Percentiles rank a stretch among this genome's conserved stretches.
Conservation (phyloP, 163 green algal genomes). For the Prototheca cutis region DNA sequence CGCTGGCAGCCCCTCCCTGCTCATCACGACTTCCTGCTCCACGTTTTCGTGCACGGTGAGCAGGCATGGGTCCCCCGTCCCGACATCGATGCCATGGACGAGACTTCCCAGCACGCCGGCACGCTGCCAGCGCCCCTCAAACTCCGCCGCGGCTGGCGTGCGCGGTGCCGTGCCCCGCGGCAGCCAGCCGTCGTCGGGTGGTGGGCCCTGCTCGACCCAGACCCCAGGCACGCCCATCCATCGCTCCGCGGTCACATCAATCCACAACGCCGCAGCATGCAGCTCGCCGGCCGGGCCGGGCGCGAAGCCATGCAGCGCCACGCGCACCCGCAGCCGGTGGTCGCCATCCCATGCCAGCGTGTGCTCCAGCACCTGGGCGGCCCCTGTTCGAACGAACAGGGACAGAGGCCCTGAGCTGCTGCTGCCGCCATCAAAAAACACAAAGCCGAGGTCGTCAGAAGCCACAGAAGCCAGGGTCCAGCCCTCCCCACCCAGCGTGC, state of each 20-base stretch:
- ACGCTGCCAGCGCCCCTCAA: constrained; percentile 7
- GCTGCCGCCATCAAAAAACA: constrained; percentile 19
- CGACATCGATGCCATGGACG: constrained; percentile 5
- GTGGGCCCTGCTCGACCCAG: neutral
- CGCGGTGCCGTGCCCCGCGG: neutral
- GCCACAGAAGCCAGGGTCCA: neutral
- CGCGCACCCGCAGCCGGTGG: neutral
- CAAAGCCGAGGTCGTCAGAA: constrained; percentile 5
- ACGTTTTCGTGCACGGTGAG: constrained; percentile 2
- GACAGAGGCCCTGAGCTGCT: constrained; percentile 8
- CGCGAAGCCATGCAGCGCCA: neutral
- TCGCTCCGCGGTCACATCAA: constrained; percentile 1
- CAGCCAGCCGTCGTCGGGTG: neutral
- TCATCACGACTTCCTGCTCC: neutral
- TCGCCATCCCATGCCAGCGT: neutral
- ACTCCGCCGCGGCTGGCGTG: neutral
- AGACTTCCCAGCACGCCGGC: constrained; percentile 3
- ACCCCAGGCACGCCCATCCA: constrained; percentile 8
- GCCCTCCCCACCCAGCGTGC: constrained; percentile 1
- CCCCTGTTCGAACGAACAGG: neutral
- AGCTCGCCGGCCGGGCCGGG: neutral
- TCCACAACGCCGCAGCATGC: constrained; percentile 6
- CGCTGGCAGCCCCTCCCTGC: neutral
- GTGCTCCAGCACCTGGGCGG: constrained; percentile 1
- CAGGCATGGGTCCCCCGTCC: constrained; percentile 2